A percentile compares a stretch with the other conserved stretches of the same genome.
Conservation (phyloP, 345 rosid genomes). For the Anastatica hierochuntica region DNA sequence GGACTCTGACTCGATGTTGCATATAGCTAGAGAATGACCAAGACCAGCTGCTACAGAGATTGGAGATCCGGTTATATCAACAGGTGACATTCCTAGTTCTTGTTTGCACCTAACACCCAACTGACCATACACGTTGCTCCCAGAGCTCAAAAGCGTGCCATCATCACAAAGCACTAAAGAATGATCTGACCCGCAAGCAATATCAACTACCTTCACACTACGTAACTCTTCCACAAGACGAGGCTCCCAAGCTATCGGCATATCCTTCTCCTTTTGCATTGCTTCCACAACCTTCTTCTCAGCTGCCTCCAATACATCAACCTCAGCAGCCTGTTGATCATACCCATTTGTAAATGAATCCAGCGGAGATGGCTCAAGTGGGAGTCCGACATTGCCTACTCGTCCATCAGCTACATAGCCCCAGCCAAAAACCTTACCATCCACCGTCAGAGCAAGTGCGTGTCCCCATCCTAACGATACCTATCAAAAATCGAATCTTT, state of each 20-base stretch:
- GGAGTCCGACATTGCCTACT: conserved; percentile 49
- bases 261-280: conserved; percentile 63
- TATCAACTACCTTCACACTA: conserved; percentile 42
- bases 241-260: conserved; percentile 91
- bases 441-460: conserved; percentile 59
- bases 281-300: conserved; percentile 59
- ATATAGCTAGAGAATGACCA: conserved; percentile 82
- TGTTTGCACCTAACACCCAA: conserved; percentile 47
- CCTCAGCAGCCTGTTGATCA: conserved; percentile 8
- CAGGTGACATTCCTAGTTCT: conserved; percentile 56
- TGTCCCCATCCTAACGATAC: conserved; percentile 97
- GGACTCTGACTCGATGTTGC: conserved; percentile 23
- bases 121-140: conserved; percentile 82
- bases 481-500: conserved; percentile 32
- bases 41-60: conserved; percentile 64
- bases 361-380: conserved; percentile 40
- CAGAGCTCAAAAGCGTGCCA: conserved; percentile 58
- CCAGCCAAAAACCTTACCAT: conserved; percentile 81
- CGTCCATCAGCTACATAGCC: conserved; percentile 90
- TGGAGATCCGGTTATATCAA: conserved; percentile 31
- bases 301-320: conserved; percentile 23
- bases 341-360: conserved; percentile 31
- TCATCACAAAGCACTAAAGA: conserved; percentile 66
- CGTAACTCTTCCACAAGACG: conserved; percentile 45
- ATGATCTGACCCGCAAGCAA: conserved; percentile 82